phyloP scores from a whole-genome alignment of 805 yeast genomes.

The Nadsonia fulvescens region DNA sequence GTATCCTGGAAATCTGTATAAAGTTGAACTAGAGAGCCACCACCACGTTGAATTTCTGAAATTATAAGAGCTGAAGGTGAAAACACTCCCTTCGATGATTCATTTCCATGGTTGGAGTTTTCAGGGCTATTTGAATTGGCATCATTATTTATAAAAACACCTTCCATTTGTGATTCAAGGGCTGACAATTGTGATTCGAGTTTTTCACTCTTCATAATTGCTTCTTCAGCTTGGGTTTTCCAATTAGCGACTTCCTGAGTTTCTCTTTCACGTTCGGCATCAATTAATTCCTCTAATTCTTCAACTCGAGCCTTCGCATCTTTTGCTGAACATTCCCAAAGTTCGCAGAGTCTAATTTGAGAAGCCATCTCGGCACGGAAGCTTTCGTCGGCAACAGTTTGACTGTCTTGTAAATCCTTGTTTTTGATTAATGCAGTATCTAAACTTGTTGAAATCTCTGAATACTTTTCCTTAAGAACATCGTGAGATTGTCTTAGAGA shows the following conservation, averaged over 20 bases:
- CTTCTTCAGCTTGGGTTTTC: slow-evolving; percentile 21
- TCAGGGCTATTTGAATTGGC: slow-evolving; percentile 6
- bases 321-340: slow-evolving; percentile 34
- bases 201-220: slow-evolving; percentile 20
- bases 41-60: slow-evolving; percentile 27
- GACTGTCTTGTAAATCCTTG: slow-evolving; percentile 28
- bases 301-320: slow-evolving; percentile 34
- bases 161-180: slow-evolving; percentile 21
- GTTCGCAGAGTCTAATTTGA: slow-evolving; percentile 41
- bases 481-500: slow-evolving; percentile 17
- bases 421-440: slow-evolving; percentile 28
- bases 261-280: slow-evolving; percentile 24
- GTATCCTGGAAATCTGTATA: slow-evolving; percentile 46
- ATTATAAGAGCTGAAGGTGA: slow-evolving; percentile 44
- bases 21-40: slow-evolving; percentile 44
- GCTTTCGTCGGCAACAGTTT: slow-evolving; percentile 27
- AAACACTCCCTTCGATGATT: too few species aligned
- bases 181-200: slow-evolving; percentile 24
- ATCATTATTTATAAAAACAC: slow-evolving; percentile 5
- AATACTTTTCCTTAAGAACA: slow-evolving; percentile 20
- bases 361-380: slow-evolving; percentile 38
- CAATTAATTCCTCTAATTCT: slow-evolving; percentile 32
- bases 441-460: slow-evolving; percentile 21
- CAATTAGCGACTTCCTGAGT: slow-evolving; percentile 21
- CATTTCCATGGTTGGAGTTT: slow-evolving; percentile 6